Base-by-base conservation (phyloP, 352 stramenopile genomes). In the Pythium volutum region DNA sequence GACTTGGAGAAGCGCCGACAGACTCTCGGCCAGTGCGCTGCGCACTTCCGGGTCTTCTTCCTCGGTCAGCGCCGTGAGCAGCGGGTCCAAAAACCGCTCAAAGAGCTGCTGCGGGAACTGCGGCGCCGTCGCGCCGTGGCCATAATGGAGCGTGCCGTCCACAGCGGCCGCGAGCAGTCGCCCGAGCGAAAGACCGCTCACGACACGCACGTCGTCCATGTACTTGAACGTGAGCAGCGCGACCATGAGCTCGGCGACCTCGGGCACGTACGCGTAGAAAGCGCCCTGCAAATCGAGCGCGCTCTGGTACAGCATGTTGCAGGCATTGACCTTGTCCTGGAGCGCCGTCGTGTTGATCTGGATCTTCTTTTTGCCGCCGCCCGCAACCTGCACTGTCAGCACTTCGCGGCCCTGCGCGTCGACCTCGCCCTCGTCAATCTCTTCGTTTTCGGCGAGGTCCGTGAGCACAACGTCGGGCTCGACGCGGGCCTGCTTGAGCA, bases 261-360 rank as follows among this genome's bases (percentile, higher is more conserved):
- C 72, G 8, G 80, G 72, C n/a, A 95, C 71, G 78, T 93, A 93
- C 31, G 82, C 79, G 57, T 91, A 89, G 68, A 95, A 93, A 43
- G 74, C 79, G 16, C 86, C 86, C 60, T 93, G 66, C 18, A 95
- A 67, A 60, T 95, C 86, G 49, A 93, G 67, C 14, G 86, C 86
- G 42, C 74, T 89, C 70, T 95, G 86, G 71, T 93, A 95, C 5
- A 95, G 70, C 86, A 95, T 95, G 72, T 95, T 92, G 65, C 85
- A 90, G 31, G 84, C 86, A 55, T 92, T 91, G 23, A 77, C 81
- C 80, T 95, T 95, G 52, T 93, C 86, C 56, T 93, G 79, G 23
- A 95, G 67, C 55, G 86, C 83, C 57, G 72, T 91, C 53, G 86
- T 95, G 73, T 95, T 92, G 56, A 95, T 93, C 68, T 92, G 77